These are phyloP conservation scores for Podosphaera xanthii DNA, from an alignment of 2,329 filamentous ascomycete species.

Conservation along the genomic window DNA sequence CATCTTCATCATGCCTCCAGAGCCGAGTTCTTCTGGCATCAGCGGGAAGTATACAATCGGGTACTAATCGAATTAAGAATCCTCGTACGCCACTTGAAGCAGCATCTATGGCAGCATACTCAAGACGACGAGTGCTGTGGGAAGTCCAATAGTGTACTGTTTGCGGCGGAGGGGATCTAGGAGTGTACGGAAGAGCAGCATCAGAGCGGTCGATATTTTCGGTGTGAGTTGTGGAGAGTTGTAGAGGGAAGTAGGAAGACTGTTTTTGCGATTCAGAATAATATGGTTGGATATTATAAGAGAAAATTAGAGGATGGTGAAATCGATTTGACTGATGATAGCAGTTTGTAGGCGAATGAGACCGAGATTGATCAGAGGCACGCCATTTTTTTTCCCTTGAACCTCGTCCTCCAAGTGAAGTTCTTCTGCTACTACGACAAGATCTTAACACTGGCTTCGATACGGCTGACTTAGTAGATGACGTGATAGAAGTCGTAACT, in stretches of 20 bases:
- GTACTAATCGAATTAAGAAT: slow-evolving; percentile 35
- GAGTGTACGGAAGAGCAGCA: slow-evolving; percentile 1
- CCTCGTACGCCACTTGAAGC: slow-evolving; percentile 35
- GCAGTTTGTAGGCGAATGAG: not conserved
- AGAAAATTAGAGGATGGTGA: slow-evolving; percentile 1
- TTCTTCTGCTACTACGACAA: not conserved
- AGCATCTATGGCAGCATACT: slow-evolving; percentile 44
- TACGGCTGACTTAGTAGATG: slow-evolving; percentile 6
- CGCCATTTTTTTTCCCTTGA: not conserved
- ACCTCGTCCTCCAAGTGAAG: not conserved
- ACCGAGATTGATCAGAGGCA: not conserved
- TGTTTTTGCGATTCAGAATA: slow-evolving; percentile 7
- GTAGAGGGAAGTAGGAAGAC: slow-evolving; percentile 15
- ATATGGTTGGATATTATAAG: slow-evolving; percentile 3
- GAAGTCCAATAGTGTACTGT: slow-evolving; percentile 47
- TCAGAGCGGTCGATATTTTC: not conserved
- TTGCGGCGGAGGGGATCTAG: slow-evolving; percentile 23
- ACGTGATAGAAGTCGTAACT: slow-evolving; percentile 5
- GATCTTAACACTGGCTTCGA: not conserved
- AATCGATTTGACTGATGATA: no score
- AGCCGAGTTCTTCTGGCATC: slow-evolving; percentile 24
- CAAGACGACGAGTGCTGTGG: slow-evolving; percentile 34
- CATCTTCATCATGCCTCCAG: slow-evolving; percentile 26
- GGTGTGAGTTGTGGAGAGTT: slow-evolving; percentile 1
- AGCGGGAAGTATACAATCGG: slow-evolving; percentile 34